Conservation (phyloP, 2,329 filamentous ascomycete species). For the Hysterium pulicare region DNA sequence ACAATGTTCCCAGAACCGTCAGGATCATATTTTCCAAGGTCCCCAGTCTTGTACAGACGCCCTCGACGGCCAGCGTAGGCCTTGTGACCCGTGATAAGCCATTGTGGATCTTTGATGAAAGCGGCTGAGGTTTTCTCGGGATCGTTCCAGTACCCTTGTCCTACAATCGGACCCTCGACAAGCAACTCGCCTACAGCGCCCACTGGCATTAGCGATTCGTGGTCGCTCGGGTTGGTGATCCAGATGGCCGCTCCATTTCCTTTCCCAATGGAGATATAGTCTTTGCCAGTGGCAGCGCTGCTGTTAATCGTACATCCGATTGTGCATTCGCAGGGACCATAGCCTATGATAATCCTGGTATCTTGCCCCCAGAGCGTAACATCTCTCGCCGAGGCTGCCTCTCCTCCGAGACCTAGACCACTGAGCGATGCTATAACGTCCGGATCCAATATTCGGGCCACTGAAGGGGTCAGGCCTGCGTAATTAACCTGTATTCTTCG, state of each 20-base stretch:
- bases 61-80: constrained; percentile 29
- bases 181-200: constrained; percentile 49
- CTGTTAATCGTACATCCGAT: constrained; percentile 15
- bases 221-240: constrained; percentile 27
- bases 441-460: constrained; percentile 47
- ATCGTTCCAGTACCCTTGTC: constrained; percentile 41
- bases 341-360: constrained; percentile 41
- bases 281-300: constrained; percentile 6
- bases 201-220: constrained; percentile 31
- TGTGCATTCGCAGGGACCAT: constrained; percentile 43
- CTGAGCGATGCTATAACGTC: constrained; percentile 40
- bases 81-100: neutral
- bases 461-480: constrained; percentile 55
- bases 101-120: constrained; percentile 21
- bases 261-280: constrained; percentile 9
- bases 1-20: constrained; percentile 49
- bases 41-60: constrained; percentile 59
- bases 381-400: constrained; percentile 38
- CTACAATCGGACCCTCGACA: constrained; percentile 46
- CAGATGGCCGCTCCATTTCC: constrained; percentile 15
- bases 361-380: constrained; percentile 39
- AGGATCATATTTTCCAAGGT: constrained; percentile 49
- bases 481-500: constrained; percentile 52
- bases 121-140: constrained; percentile 18
- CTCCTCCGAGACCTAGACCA: constrained; percentile 40